Percentiles rank a stretch among this genome's conserved stretches.
Conservation (phyloP, 257 asterid species). For the Jasminum sambac region DNA sequence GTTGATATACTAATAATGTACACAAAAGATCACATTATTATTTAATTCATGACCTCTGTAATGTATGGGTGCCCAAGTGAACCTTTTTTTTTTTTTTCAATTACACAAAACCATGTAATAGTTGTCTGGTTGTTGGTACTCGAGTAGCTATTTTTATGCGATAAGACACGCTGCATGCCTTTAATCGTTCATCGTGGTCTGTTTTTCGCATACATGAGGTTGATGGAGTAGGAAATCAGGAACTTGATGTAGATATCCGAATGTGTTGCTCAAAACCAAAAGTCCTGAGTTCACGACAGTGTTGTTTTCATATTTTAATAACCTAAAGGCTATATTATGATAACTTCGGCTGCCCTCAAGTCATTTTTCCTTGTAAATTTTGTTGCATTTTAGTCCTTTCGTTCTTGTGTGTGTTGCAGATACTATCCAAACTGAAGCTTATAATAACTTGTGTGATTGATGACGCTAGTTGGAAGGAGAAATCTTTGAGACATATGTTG, state of each 20-base stretch:
- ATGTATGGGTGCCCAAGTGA: too few relatives aligned
- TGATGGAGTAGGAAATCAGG: slow-evolving; percentile 95
- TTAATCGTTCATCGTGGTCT: slow-evolving; percentile 86
- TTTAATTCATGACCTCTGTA: too few relatives aligned
- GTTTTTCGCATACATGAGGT: slow-evolving; percentile 84
- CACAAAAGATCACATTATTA: too few relatives aligned
- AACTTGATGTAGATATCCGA: slow-evolving; percentile 98
- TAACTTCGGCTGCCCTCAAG: background rate
- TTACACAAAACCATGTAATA: too few relatives aligned
- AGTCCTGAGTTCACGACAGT: slow-evolving; percentile 87
- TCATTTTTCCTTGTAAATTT: background rate
- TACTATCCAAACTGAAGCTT: background rate
- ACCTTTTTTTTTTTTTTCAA: too few relatives aligned
- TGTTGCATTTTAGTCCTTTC: background rate
- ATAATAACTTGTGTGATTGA: background rate
- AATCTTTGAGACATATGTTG: slow-evolving; percentile 11
- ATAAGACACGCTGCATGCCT: too few relatives aligned
- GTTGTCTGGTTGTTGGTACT: too few relatives aligned
- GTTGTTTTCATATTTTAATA: slow-evolving; percentile 78
- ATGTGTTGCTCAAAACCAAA: slow-evolving; percentile 96
- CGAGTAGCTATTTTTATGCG: too few relatives aligned
- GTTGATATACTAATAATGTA: too few relatives aligned
- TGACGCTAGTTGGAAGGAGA: background rate
- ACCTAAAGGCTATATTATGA: background rate
- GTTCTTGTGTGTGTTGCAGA: background rate